Evolutionary conservation across 2,329 filamentous ascomycete species (phyloP).

Genomic region (Pyrenophora seminiperda): DNA sequence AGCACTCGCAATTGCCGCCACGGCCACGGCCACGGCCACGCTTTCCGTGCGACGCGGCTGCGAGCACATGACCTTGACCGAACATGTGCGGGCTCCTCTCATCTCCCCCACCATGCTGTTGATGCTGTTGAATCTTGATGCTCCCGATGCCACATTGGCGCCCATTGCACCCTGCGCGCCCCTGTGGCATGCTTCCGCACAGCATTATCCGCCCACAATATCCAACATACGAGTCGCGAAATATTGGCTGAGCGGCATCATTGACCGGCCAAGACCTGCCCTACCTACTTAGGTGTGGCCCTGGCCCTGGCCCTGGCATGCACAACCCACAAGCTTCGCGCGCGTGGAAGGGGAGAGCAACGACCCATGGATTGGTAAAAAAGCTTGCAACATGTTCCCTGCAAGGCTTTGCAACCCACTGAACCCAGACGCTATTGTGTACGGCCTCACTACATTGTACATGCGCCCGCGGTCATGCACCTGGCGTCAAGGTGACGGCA

Average conservation of each 20-base stretch:
- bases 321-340: constrained; percentile 28
- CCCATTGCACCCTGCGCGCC: constrained; percentile 10
- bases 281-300: constrained; percentile 1
- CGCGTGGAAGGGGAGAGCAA: constrained; percentile 26
- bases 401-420: constrained; percentile 22
- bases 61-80: constrained; percentile 13
- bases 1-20: not conserved
- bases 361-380: constrained; percentile 22
- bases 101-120: constrained; percentile 11
- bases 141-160: constrained; percentile 20
- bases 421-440: constrained; percentile 6
- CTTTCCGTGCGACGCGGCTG: constrained; percentile 14
- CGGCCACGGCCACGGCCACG: constrained; percentile 9
- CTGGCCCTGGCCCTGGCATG: constrained; percentile 1
- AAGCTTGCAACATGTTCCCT: constrained; percentile 21
- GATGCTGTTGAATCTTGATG: constrained; percentile 12
- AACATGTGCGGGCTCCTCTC: constrained; percentile 24
- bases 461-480: constrained; percentile 7
- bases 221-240: constrained; percentile 17
- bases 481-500: constrained; percentile 37
- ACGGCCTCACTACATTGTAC: constrained; percentile 10
- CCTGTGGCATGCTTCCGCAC: constrained; percentile 12
- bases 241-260: constrained; percentile 15
- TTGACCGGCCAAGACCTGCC: constrained; percentile 24
- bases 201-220: constrained; percentile 8